Conservation (phyloP, 2,329 filamentous ascomycete genomes). For the Phyllosticta citribraziliensis region DNA sequence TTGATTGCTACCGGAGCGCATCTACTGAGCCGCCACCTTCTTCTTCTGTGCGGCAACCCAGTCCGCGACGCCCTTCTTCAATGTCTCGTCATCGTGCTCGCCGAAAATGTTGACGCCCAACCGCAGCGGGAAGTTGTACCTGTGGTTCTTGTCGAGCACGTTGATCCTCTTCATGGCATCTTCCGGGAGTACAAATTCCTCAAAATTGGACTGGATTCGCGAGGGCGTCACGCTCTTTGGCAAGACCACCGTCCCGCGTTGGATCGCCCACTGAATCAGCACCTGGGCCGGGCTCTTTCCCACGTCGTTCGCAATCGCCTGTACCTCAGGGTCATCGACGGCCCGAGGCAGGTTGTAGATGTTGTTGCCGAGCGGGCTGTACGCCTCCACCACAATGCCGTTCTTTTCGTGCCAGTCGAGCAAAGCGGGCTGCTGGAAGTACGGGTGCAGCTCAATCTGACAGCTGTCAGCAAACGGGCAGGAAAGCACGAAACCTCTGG, state of each 20-base stretch:
- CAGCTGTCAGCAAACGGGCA: background rate
- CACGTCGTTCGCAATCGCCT: constrained; percentile 57
- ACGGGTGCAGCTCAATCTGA: constrained; percentile 57
- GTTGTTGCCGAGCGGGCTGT: constrained; percentile 46
- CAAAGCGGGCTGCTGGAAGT: constrained; percentile 53
- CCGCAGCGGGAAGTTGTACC: constrained; percentile 19
- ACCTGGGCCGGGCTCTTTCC: constrained; percentile 69
- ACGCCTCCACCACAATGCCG: constrained; percentile 39
- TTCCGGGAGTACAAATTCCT: constrained; percentile 22
- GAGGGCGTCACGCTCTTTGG: constrained; percentile 48
- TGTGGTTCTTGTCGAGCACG: constrained; percentile 25
- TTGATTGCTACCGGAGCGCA: background rate
- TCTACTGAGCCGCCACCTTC: background rate
- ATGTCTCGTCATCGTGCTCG: constrained; percentile 5
- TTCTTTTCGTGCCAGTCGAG: constrained; percentile 43
- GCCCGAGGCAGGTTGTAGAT: constrained; percentile 53
- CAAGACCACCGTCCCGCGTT: constrained; percentile 68
- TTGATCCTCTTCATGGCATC: constrained; percentile 23
- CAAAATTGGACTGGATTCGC: constrained; percentile 23
- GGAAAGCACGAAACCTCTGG: background rate
- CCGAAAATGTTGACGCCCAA: constrained; percentile 9
- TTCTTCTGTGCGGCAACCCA: constrained; percentile 27
- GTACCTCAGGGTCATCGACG: constrained; percentile 61
- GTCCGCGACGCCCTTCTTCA: constrained; percentile 24
- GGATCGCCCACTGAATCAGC: constrained; percentile 77